Conservation (phyloP, 2,329 filamentous ascomycete species). For the Alternaria ventricosa region DNA sequence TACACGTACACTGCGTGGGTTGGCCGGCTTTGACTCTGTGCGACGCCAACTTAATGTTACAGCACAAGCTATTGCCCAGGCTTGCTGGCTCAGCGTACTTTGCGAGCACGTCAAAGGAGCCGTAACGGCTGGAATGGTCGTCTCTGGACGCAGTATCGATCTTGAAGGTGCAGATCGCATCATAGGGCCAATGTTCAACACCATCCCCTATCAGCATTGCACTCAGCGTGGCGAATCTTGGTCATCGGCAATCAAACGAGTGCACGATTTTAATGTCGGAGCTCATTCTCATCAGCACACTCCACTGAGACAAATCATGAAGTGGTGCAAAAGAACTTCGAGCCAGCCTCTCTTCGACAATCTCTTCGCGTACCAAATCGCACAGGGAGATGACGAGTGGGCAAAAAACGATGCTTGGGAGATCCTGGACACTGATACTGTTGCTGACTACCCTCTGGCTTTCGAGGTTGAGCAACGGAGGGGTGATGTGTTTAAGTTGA, state of each 20-base stretch:
- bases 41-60: constrained; percentile 72
- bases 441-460: constrained; percentile 76
- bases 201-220: constrained; percentile 72
- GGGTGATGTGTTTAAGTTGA: constrained; percentile 60
- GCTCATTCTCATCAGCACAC: constrained; percentile 79
- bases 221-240: constrained; percentile 60
- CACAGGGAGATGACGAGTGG: constrained; percentile 27
- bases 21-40: constrained; percentile 57
- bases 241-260: constrained; percentile 65
- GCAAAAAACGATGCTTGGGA: constrained; percentile 60
- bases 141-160: constrained; percentile 78
- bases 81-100: constrained; percentile 72
- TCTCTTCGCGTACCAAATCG: constrained; percentile 79
- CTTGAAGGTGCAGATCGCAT: constrained; percentile 69
- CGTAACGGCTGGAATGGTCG: constrained; percentile 73
- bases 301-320: constrained; percentile 78
- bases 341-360: constrained; percentile 70
- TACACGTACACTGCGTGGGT: constrained; percentile 44
- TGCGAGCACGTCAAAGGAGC: constrained; percentile 56
- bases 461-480: constrained; percentile 70
- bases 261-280: constrained; percentile 73
- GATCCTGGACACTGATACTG: constrained; percentile 46
- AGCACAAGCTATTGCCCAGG: constrained; percentile 79
- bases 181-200: constrained; percentile 89
- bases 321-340: constrained; percentile 69